phyloP scores from a whole-genome alignment of 768 basidiomycete genomes.

The Lepiota brunneoincarnata region DNA sequence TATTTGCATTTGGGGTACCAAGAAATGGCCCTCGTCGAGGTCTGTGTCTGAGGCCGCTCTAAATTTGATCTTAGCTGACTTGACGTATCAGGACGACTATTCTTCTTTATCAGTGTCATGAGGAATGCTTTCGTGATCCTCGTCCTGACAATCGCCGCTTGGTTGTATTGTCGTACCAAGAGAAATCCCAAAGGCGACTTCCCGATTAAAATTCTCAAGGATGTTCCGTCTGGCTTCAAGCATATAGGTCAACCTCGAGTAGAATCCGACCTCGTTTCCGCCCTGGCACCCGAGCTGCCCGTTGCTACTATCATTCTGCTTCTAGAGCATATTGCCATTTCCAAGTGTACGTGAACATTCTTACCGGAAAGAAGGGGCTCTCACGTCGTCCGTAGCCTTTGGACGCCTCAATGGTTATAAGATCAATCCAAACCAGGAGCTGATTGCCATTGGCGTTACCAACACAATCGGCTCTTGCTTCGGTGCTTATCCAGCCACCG shows the following conservation, averaged over 20 bases:
- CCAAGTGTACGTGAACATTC: conserved; percentile 66
- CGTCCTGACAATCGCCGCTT: conserved; percentile 83
- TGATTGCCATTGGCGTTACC: conserved; percentile 96
- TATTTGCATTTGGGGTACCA: conserved; percentile 44
- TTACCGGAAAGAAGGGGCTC: not conserved
- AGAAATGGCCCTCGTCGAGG: conserved; percentile 62
- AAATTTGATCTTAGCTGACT: not conserved
- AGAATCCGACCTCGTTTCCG: conserved; percentile 48
- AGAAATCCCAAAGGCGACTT: conserved; percentile 58
- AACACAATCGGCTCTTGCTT: conserved; percentile 91
- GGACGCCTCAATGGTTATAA: conserved; percentile 95
- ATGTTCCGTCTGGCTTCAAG: conserved; percentile 83
- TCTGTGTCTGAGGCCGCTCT: conserved; percentile 24
- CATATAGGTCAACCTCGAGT: conserved; percentile 44
- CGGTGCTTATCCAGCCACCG: conserved; percentile 92
- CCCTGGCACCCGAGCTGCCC: conserved; percentile 74
- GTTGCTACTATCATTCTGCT: conserved; percentile 87
- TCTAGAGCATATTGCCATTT: conserved; percentile 95
- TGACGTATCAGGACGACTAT: conserved; percentile 46
- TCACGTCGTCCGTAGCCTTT: conserved; percentile 56
- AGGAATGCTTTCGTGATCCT: conserved; percentile 88
- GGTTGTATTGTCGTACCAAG: conserved; percentile 74
- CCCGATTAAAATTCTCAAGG: conserved; percentile 81
- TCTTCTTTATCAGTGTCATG: conserved; percentile 78
- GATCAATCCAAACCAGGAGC: conserved; percentile 90